phyloP scores from a whole-genome alignment of 2,329 filamentous ascomycete genomes.

The Fusarium humuli region DNA sequence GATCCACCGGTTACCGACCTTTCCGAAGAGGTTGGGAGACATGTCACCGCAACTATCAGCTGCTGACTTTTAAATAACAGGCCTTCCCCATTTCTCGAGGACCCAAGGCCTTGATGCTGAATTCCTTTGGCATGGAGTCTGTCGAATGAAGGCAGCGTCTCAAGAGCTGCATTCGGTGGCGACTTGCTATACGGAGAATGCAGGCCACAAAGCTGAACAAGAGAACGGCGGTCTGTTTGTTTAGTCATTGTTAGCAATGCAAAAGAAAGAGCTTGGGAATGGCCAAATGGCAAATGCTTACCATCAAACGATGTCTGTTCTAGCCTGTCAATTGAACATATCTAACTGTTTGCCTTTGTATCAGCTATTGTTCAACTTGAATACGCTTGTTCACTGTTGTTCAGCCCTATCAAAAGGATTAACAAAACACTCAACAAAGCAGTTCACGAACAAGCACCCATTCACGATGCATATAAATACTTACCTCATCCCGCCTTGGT shows the following conservation, averaged over 20 bases:
- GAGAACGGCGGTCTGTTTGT: not conserved
- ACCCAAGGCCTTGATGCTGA: not conserved
- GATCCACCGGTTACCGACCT: conserved; percentile 38
- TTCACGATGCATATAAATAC: not conserved
- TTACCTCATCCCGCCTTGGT: too few species aligned
- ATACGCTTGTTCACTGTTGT: not conserved
- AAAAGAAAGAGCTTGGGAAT: not conserved
- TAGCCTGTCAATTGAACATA: not conserved
- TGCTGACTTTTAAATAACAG: not conserved
- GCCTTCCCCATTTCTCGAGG: not conserved
- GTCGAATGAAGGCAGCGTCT: too few species aligned
- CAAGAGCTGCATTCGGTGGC: not conserved
- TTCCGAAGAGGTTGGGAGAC: conserved; percentile 36
- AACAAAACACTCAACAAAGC: not conserved
- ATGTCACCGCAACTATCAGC: not conserved
- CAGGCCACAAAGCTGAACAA: not conserved
- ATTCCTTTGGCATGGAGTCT: not conserved
- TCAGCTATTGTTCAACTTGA: not conserved
- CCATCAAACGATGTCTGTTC: not conserved
- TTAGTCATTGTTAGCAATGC: not conserved
- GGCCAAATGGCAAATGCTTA: not conserved
- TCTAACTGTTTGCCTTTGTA: not conserved
- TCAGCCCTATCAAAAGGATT: not conserved
- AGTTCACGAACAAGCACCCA: not conserved
- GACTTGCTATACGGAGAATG: not conserved